Evolutionary conservation across 495 filamentous ascomycete genomes (phyloP), one percentile per base, ranked within the genome.

Genomic region (Pseudoneurospora amorphoporcata): DNA sequence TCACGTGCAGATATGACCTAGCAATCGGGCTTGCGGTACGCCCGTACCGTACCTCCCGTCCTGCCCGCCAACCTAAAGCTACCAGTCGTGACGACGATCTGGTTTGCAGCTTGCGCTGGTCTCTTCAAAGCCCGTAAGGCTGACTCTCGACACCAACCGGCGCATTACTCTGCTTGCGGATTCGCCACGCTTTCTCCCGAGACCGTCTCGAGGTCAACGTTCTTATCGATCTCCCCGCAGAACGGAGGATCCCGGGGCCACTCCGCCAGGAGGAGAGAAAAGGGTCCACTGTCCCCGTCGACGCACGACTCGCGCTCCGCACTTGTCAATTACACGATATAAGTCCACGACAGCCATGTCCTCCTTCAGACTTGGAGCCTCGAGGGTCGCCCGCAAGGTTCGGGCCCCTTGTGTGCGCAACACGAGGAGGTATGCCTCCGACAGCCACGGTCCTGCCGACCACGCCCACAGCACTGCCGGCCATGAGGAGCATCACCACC

Each of bases 341-440:
- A 73, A 76, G 74, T 70, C 69, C 58, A 47, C 73, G 32, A 23
- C 43, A 75, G 77, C 73, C 72, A 86, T 86, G 84, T 81, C 80
- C 74, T 82, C 84, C 72, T 75, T 85, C 70, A 82, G 84, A 77
- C 83, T 82, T 40, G 80, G 81, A 73, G 81, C 76, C 47, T 79
- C 73, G 38, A 77, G 77, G 78, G 73, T 78, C 58, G 83, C 79
- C 72, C 80, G 83, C 61, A 80, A 77, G 69, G 72, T 77, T 40
- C 79, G 80, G 43, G 79, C 80, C 14, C 74, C 76, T 0, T 73
- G 45, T 19, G 73, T 75, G 32, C 80, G 78, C 69, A 76, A 71
- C 69, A 78, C 79, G 69, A 81, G 84, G 73, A 79, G 81, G 23
- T 86, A 86, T 73, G 83, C 81, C 53, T 85, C 84, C 74, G 79